These are phyloP conservation scores for Fusarium clavum DNA, from an alignment of 2,329 filamentous ascomycete genomes.

Conservation along the genomic window DNA sequence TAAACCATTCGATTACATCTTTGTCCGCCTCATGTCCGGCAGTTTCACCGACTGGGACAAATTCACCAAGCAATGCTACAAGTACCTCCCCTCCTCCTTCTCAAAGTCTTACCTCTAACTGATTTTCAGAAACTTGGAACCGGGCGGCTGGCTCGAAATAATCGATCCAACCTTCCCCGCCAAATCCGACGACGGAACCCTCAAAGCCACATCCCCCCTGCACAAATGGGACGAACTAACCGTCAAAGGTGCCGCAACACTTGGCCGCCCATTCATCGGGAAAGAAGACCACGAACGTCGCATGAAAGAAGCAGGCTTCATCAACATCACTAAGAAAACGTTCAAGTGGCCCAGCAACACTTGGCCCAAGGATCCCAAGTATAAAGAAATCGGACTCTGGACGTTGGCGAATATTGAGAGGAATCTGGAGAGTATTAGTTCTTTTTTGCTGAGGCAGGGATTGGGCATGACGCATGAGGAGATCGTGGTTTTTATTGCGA, in stretches of 20 bases:
- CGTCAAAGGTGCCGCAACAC: slow-evolving; percentile 6
- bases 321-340: not conserved
- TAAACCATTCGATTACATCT: slow-evolving; percentile 26
- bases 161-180: slow-evolving; percentile 33
- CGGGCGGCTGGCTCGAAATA: slow-evolving; percentile 36
- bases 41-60: slow-evolving; percentile 34
- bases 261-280: slow-evolving; percentile 16
- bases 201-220: not conserved
- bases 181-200: slow-evolving; percentile 30
- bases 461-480: slow-evolving; percentile 24
- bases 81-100: not conserved
- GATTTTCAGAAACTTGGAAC: not conserved
- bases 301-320: slow-evolving; percentile 13
- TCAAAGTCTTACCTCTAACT: not conserved
- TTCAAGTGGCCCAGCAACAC: slow-evolving; percentile 32
- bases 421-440: slow-evolving; percentile 17
- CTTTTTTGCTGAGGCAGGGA: slow-evolving; percentile 3
- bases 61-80: slow-evolving; percentile 1
- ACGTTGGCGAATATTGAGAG: slow-evolving; percentile 22
- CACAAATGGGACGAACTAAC: slow-evolving; percentile 31
- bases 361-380: slow-evolving; percentile 27
- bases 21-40: slow-evolving; percentile 29
- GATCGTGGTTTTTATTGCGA: slow-evolving; percentile 6
- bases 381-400: slow-evolving; percentile 27
- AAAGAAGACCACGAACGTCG: slow-evolving; percentile 16